These are phyloP conservation scores for Dimargaris xerosporica DNA, from an alignment of 192 early-diverging fungal genomes.

Conservation along the genomic window DNA sequence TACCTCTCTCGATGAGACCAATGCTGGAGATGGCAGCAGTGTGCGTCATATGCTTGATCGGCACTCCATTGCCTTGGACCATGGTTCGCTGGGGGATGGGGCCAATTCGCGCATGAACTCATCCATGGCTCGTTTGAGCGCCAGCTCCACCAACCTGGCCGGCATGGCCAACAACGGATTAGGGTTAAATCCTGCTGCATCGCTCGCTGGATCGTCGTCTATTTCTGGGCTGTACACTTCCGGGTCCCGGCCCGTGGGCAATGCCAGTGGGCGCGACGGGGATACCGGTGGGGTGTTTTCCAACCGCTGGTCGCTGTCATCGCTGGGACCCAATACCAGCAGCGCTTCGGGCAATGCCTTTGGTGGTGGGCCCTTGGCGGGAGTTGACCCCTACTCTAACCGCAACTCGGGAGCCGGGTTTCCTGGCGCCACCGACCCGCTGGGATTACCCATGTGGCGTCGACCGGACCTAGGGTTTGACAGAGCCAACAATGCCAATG, in stretches of 20 bases:
- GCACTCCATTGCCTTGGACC: slow-evolving; percentile 17
- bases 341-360: not conserved
- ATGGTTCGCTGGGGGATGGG: slow-evolving; percentile 3
- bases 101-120: slow-evolving; percentile 12
- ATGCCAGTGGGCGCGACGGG: not conserved
- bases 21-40: slow-evolving; percentile 15
- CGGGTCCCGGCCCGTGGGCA: not conserved
- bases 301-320: slow-evolving; percentile 9
- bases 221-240: not conserved
- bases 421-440: not conserved
- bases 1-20: slow-evolving; percentile 16
- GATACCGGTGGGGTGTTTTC: slow-evolving; percentile 1
- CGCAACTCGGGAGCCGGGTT: too few relatives aligned
- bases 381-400: too few relatives aligned
- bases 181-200: not conserved
- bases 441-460: slow-evolving; percentile 1
- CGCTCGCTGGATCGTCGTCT: slow-evolving; percentile 1
- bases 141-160: not conserved
- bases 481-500: not conserved
- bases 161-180: slow-evolving; percentile 3
- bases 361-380: too few relatives aligned
- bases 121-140: slow-evolving; percentile 7
- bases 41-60: slow-evolving; percentile 22
- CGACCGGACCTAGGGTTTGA: not conserved
- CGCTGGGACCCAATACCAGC: not conserved